phyloP scores from a whole-genome alignment of 2,329 filamentous ascomycete genomes.

The Ophiocordyceps australis region DNA sequence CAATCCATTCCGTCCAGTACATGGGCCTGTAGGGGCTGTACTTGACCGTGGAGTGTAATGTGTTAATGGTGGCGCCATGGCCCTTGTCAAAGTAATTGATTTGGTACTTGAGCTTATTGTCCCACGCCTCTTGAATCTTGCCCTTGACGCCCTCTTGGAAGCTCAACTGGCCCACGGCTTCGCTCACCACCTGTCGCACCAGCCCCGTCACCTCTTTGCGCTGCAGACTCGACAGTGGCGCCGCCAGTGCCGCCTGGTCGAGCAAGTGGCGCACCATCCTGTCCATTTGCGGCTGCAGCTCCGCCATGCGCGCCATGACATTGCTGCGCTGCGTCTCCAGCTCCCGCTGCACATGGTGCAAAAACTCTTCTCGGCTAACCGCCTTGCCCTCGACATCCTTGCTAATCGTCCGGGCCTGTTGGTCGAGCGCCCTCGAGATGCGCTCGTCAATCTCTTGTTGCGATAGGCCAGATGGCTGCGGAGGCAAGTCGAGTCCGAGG shows the following conservation, averaged over 20 bases:
- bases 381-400: slow-evolving; percentile 15
- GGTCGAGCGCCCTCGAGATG: slow-evolving; percentile 17
- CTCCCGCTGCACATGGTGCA: slow-evolving; percentile 20
- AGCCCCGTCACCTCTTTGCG: slow-evolving; percentile 20
- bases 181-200: slow-evolving; percentile 20
- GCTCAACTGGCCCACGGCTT: slow-evolving; percentile 23
- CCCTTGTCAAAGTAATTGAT: slow-evolving; percentile 59
- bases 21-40: slow-evolving; percentile 26
- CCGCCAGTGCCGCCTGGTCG: slow-evolving; percentile 7
- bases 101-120: slow-evolving; percentile 25
- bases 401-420: slow-evolving; percentile 14
- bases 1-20: too few species aligned
- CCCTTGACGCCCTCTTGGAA: slow-evolving; percentile 27
- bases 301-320: slow-evolving; percentile 20
- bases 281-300: slow-evolving; percentile 16
- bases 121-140: slow-evolving; percentile 24
- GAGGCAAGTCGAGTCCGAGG: slow-evolving; percentile 12
- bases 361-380: slow-evolving; percentile 29
- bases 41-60: slow-evolving; percentile 37
- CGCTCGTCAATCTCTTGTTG: slow-evolving; percentile 14
- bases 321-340: slow-evolving; percentile 18
- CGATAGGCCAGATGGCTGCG: slow-evolving; percentile 14
- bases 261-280: slow-evolving; percentile 13
- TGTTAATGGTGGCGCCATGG: slow-evolving; percentile 48
- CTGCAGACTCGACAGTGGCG: slow-evolving; percentile 15